These are phyloP conservation scores for Cyclotella cryptica DNA, from an alignment of 108 stramenopile genomes.

Conservation along the genomic window DNA sequence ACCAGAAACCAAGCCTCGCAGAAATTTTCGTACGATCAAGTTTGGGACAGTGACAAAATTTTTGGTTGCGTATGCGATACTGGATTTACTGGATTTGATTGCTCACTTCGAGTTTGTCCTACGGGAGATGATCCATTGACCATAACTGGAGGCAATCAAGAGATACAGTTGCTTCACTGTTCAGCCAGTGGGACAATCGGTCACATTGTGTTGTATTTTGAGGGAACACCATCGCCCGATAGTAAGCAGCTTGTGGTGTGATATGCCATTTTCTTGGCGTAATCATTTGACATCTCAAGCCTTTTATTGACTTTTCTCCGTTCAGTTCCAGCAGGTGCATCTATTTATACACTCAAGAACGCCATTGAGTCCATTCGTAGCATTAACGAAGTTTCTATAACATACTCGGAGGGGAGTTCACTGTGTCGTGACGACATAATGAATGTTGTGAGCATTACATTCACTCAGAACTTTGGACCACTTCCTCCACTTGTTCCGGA, in stretches of 20 bases:
- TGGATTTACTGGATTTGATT: slow-evolving; percentile 65
- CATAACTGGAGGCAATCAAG: slow-evolving; percentile 36
- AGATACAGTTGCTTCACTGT: slow-evolving; percentile 69
- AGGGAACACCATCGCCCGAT: slow-evolving; percentile 34
- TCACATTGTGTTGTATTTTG: slow-evolving; percentile 43
- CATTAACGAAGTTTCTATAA: slow-evolving; percentile 48
- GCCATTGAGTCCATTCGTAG: slow-evolving; percentile 59
- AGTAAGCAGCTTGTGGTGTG: neutral
- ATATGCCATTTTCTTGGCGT: neutral
- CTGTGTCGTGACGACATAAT: slow-evolving; percentile 40
- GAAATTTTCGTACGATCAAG: slow-evolving; percentile 35
- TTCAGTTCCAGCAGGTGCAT: slow-evolving; percentile 25
- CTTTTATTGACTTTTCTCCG: neutral
- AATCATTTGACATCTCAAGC: no score
- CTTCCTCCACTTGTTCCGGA: slow-evolving; percentile 56
- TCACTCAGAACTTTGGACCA: slow-evolving; percentile 69
- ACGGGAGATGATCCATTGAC: slow-evolving; percentile 82
- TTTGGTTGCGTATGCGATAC: slow-evolving; percentile 82
- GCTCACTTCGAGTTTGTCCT: slow-evolving; percentile 71
- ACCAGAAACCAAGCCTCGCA: slow-evolving; percentile 42
- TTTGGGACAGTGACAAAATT: slow-evolving; percentile 81
- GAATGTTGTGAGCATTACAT: slow-evolving; percentile 63
- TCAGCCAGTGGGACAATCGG: slow-evolving; percentile 59
- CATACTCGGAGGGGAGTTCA: slow-evolving; percentile 44
- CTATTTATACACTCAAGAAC: slow-evolving; percentile 50